These are phyloP conservation scores for Streptanthus diversifolius DNA, from an alignment of 345 rosid genomes.

Conservation along the genomic window DNA sequence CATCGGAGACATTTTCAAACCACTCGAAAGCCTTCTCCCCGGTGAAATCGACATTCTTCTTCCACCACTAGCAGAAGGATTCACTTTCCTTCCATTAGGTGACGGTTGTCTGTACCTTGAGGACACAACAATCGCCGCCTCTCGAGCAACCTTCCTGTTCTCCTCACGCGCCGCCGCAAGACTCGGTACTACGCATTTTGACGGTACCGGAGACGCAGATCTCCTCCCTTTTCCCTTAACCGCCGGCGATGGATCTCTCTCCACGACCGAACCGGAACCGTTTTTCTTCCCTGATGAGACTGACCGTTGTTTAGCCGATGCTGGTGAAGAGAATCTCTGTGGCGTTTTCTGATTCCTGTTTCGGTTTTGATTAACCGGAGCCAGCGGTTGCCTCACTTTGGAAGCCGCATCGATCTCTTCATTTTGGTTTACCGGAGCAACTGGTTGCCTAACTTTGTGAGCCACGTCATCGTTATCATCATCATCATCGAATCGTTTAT, in stretches of 20 bases:
- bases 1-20: conserved; percentile 63
- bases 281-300: conserved; percentile 50
- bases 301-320: conserved; percentile 59
- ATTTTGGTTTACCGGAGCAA: conserved; percentile 42
- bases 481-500: conserved; percentile 28
- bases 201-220: conserved; percentile 86
- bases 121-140: conserved; percentile 83
- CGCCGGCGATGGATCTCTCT: conserved; percentile 65
- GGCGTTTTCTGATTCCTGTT: conserved; percentile 41
- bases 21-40: conserved; percentile 69
- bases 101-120: conserved; percentile 94
- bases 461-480: background rate
- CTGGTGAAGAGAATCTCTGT: conserved; percentile 82
- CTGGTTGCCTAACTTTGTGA: conserved; percentile 44
- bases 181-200: conserved; percentile 91
- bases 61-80: conserved; percentile 62
- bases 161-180: conserved; percentile 73
- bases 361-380: conserved; percentile 35
- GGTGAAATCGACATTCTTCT: conserved; percentile 81
- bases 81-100: conserved; percentile 64
- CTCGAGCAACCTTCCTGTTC: conserved; percentile 58
- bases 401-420: conserved; percentile 25
- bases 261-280: conserved; percentile 26
- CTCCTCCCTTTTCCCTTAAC: conserved; percentile 71
- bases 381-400: conserved; percentile 54